Conservation (phyloP, 495 filamentous ascomycete species). For the Penicillium cataractarum region DNA sequence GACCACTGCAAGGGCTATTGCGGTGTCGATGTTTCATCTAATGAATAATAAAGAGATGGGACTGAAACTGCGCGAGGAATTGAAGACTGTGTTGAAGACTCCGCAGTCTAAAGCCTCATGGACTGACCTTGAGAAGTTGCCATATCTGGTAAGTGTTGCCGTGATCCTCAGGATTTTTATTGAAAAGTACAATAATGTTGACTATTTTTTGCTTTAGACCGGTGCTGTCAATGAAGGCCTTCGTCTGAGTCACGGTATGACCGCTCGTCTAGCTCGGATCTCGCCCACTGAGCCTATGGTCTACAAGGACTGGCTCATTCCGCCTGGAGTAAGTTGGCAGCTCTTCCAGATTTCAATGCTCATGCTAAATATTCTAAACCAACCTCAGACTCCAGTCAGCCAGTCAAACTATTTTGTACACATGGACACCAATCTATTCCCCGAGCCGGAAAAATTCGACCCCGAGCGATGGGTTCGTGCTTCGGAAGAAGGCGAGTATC, state of each 20-base stretch:
- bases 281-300: conserved; percentile 41
- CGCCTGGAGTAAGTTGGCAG: conserved; percentile 33
- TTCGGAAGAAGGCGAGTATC: conserved; percentile 20
- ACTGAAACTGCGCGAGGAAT: conserved; percentile 33
- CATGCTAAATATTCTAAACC: conserved; percentile 10
- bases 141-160: conserved; percentile 47
- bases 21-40: conserved; percentile 28
- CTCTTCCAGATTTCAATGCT: no score
- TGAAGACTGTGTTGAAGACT: conserved; percentile 35
- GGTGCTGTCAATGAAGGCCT: conserved; percentile 52
- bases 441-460: conserved; percentile 45
- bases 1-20: conserved; percentile 38
- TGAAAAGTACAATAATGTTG: not conserved
- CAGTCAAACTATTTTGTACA: conserved; percentile 53
- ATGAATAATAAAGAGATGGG: conserved; percentile 10
- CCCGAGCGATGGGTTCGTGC: conserved; percentile 55
- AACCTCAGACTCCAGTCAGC: conserved; percentile 45
- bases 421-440: conserved; percentile 50
- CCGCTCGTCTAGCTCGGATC: conserved; percentile 44
- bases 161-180: not conserved
- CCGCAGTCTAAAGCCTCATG: conserved; percentile 32
- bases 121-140: conserved; percentile 51
- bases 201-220: conserved; percentile 22
- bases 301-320: conserved; percentile 44
- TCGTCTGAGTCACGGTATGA: conserved; percentile 47